Evolutionary conservation across 1,284 basidiomycete genomes (phyloP).

Genomic region (Serendipita sp.): DNA sequence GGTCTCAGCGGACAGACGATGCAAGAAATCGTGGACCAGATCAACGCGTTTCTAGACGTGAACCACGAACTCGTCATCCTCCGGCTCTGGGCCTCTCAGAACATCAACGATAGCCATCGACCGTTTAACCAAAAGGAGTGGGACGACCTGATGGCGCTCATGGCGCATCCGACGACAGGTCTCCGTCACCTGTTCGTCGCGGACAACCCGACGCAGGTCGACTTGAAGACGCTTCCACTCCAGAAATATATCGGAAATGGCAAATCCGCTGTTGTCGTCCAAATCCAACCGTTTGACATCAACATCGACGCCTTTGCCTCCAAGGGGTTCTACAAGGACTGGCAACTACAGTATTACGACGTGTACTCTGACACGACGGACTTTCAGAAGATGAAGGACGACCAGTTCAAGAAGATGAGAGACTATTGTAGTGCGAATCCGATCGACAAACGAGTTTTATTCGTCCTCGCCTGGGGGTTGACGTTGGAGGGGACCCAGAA

Average conservation of each 20-base stretch:
- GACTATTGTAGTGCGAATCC: background rate
- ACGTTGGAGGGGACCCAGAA: background rate
- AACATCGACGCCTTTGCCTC: background rate
- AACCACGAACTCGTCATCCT: slow-evolving; percentile 5
- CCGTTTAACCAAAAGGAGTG: slow-evolving; percentile 3
- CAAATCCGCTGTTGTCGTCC: background rate
- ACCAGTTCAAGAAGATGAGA: slow-evolving; percentile 7
- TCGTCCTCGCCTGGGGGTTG: background rate
- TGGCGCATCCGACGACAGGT: background rate
- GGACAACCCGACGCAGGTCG: background rate
- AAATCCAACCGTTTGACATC: no score
- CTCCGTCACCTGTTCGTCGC: background rate
- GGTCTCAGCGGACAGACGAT: background rate
- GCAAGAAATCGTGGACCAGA: background rate
- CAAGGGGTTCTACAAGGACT: slow-evolving; percentile 1
- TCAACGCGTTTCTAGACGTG: background rate
- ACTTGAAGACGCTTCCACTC: background rate
- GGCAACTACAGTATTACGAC: background rate
- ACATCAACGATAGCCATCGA: slow-evolving; percentile 1
- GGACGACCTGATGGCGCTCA: background rate
- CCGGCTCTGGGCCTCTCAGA: background rate
- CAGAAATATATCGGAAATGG: background rate
- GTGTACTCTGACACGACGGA: background rate
- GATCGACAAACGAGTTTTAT: background rate
- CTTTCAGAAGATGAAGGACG: background rate